A percentile compares a stretch with the other conserved stretches of the same genome.
phyloP scores from a whole-genome alignment of 2,329 filamentous ascomycete species.

The Calonectria pauciramosa region DNA sequence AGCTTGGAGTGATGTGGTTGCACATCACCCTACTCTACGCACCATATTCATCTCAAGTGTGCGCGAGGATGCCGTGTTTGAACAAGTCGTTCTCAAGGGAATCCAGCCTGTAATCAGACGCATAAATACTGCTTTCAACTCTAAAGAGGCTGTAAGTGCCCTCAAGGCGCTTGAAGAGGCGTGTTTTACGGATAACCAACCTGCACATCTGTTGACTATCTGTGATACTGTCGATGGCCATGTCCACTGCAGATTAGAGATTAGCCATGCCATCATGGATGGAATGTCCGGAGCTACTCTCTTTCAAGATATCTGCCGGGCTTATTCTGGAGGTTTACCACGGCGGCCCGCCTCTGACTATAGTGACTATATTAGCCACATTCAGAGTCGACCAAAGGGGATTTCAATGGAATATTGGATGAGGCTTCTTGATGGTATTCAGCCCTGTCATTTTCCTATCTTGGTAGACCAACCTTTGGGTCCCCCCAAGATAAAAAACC shows the following conservation, averaged over 20 bases:
- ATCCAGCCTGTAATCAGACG: not conserved
- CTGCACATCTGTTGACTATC: constrained; percentile 3
- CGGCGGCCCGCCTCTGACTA: not conserved
- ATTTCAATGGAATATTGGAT: not conserved
- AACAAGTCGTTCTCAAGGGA: constrained; percentile 3
- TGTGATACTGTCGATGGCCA: not conserved
- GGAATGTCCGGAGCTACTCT: constrained; percentile 34
- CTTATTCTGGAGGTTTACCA: not conserved
- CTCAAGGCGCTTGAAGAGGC: not conserved
- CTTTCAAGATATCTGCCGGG: constrained; percentile 2
- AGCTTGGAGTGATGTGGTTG: constrained; percentile 3
- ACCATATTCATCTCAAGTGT: constrained; percentile 7
- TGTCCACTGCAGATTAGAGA: constrained; percentile 25
- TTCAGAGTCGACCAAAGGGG: constrained; percentile 4
- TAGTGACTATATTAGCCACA: not conserved
- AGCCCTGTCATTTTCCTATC: constrained; percentile 7
- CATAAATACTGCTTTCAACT: not conserved
- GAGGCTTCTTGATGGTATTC: not conserved
- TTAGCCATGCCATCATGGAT: constrained; percentile 42
- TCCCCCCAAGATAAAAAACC: not conserved
- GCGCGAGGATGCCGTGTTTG: constrained; percentile 9
- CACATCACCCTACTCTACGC: not conserved
- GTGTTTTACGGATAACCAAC: not conserved
- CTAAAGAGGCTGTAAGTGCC: not conserved
- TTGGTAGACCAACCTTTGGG: not conserved